Percentiles rank a stretch among this genome's conserved stretches.
These are phyloP conservation scores for Micromonas commoda DNA, from an alignment of 139 green algal genomes.

Conservation along the genomic window DNA sequence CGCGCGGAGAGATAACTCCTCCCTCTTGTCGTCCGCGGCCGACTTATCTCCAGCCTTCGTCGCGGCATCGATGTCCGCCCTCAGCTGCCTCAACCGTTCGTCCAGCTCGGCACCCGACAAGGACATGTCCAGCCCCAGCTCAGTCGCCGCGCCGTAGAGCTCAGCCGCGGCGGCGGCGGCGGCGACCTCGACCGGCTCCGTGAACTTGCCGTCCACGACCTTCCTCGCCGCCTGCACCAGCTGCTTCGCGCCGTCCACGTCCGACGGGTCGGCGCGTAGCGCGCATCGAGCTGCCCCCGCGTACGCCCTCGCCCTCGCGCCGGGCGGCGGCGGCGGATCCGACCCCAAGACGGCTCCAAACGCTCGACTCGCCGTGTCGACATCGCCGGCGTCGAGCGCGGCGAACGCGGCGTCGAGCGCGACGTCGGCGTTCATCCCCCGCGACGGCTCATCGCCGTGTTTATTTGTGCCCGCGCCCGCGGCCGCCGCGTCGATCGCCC, in stretches of 20 bases:
- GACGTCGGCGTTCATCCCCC: neutral
- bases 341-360: too few relatives aligned
- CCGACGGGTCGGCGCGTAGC: neutral
- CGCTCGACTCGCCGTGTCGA: too few relatives aligned
- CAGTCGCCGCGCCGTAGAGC: neutral
- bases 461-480: neutral
- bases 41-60: neutral
- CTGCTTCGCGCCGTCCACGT: neutral
- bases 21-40: neutral
- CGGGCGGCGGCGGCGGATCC: too few relatives aligned
- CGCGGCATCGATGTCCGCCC: neutral
- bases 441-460: too few relatives aligned
- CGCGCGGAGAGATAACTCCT: neutral
- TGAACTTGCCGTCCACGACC: neutral
- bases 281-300: neutral
- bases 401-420: conserved; percentile 1
- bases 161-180: too few relatives aligned
- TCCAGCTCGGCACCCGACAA: neutral
- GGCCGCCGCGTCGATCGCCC: neutral
- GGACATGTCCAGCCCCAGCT: neutral
- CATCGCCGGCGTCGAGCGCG: too few relatives aligned
- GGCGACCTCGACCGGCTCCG: neutral
- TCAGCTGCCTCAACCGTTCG: neutral
- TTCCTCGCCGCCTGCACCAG: neutral
- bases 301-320: neutral